These are phyloP conservation scores for Solanum sitiens DNA, from an alignment of 257 asterid species.

Conservation along the genomic window DNA sequence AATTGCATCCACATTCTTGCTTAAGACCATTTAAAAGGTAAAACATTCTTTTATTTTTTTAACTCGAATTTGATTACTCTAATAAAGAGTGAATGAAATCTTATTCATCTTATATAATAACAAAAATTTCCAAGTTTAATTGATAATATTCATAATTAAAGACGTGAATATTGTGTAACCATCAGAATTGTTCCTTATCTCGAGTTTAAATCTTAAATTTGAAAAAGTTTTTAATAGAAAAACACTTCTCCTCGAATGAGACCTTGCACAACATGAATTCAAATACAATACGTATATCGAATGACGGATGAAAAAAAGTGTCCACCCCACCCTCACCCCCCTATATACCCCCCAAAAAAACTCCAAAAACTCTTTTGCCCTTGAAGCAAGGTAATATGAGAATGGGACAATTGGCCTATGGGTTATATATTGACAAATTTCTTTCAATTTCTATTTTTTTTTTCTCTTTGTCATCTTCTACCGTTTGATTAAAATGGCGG, in stretches of 20 bases:
- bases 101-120: neutral
- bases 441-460: neutral
- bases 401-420: slow-evolving; percentile 20
- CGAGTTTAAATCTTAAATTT: too few species aligned
- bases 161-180: neutral
- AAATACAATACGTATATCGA: too few species aligned
- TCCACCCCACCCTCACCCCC: neutral
- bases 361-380: slow-evolving; percentile 32
- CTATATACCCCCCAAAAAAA: neutral
- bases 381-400: slow-evolving; percentile 27
- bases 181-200: neutral
- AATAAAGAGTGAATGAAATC: neutral
- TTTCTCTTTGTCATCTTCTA: slow-evolving; percentile 4
- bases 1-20: neutral
- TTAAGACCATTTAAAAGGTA: neutral
- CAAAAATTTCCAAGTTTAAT: neutral
- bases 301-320: too few species aligned
- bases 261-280: too few species aligned
- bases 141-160: neutral
- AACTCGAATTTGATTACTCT: neutral
- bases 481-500: slow-evolving; percentile 11
- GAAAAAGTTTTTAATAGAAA: too few species aligned
- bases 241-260: accelerated
- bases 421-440: neutral
- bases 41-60: accelerated